Base-by-base conservation (phyloP, 352 stramenopile species). In the Peronospora destructor region DNA sequence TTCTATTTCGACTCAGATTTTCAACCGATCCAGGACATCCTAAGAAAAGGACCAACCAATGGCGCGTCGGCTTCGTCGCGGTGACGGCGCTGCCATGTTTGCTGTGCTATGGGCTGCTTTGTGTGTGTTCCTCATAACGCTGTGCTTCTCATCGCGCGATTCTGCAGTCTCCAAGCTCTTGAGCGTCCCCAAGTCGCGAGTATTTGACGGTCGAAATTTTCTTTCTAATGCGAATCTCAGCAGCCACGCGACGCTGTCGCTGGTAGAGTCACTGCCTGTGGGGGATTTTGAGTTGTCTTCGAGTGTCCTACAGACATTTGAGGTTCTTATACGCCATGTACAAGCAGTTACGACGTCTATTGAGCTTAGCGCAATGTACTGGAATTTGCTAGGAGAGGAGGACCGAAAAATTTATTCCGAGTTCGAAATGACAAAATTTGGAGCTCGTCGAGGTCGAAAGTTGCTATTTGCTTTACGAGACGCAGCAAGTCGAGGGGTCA, bases 281-380 rank as follows among this genome's bases (percentile, higher is more conserved):
- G 79, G 79, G 65, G 28, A 84, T 38, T 86, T 83, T 44, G 45
- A 45, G 10, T 54, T 87, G 13, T 36, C 59, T 2, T 77, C 73
- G 1, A 30, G 37, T 9, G 53, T 66, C 7, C 56, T 49, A 33
- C 51, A 64, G 51, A 92, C 79, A 0, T 76, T 76, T 19, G 68
- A 79, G 19, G 55, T 49, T 25, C 64, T 91, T 28, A 62, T 67
- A 14, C 49, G 50, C 3, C 74, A 66, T 44, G 73, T 86, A 0
- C 35, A 66, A 3, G 41, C 49, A 3, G 79, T 78, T 8, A 71
- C 55, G 2, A 43, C 17, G 41, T 71, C 68, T 6, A 82, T 92
- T 41, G 73, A 91, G 44, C 66, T 92, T 13, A 87, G 73, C 25
- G 82, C 78, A 51, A 92, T 89, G 82, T 92, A 92, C 64, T 92